A percentile compares a stretch with the other conserved stretches of the same genome.
Conservation (phyloP, 768 basidiomycete genomes). For the Baorangia bicolor region DNA sequence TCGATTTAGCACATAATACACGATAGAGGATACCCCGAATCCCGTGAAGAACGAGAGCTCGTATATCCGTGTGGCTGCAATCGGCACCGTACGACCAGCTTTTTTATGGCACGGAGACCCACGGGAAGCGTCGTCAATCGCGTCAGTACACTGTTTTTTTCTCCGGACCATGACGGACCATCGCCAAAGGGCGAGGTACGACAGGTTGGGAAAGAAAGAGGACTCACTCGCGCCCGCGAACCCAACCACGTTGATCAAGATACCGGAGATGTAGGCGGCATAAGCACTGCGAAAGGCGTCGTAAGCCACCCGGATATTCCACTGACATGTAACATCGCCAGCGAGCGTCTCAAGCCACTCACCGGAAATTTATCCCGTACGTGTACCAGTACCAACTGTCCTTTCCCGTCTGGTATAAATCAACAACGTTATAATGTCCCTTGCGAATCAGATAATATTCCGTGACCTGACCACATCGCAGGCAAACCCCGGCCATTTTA, state of each 20-base stretch:
- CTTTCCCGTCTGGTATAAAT: slow-evolving; percentile 59
- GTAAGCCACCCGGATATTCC: slow-evolving; percentile 4
- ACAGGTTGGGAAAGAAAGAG: not conserved
- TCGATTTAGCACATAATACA: slow-evolving; percentile 60
- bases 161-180: not conserved
- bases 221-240: slow-evolving; percentile 71
- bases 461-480: slow-evolving; percentile 47
- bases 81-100: slow-evolving; percentile 61
- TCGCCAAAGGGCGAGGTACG: not conserved
- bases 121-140: not conserved
- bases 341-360: not conserved
- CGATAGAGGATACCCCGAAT: slow-evolving; percentile 62
- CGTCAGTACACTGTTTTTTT: not conserved
- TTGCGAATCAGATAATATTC: slow-evolving; percentile 76
- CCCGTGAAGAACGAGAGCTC: slow-evolving; percentile 85
- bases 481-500: not conserved
- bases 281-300: slow-evolving; percentile 47
- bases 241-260: slow-evolving; percentile 80
- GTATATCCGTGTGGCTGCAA: slow-evolving; percentile 72
- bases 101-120: slow-evolving; percentile 16
- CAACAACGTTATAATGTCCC: slow-evolving; percentile 67
- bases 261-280: slow-evolving; percentile 66
- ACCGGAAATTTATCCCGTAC: slow-evolving; percentile 71
- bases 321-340: not conserved
- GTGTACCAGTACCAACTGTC: slow-evolving; percentile 78